Base-by-base conservation (phyloP, 2,329 filamentous ascomycete genomes). In the Zarea fungicola region DNA sequence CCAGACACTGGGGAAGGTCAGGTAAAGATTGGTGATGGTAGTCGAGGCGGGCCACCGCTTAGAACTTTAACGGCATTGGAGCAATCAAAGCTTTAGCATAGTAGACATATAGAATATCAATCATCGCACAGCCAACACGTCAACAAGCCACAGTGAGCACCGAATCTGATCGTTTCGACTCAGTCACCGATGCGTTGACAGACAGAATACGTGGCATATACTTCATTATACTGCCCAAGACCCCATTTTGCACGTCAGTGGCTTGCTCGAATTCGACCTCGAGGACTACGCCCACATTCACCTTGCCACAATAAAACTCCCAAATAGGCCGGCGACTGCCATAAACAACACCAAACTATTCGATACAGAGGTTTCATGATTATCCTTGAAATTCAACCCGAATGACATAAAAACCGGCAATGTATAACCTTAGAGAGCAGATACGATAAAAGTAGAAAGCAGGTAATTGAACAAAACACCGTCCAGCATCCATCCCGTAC, bases 21-120 rank as follows among this genome's bases (percentile, higher is more conserved):
- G 26, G 19, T 50, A 5, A 62, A 60, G 28, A 28, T 50, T 0
- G 62, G 62, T 3, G 62, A 65, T 34, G 62, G 62, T 0, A 65
- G 62, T 13, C 56, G 62, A 10, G 59, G 49, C 5, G 62, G 62
- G 1, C 62, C 62, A 5, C 55, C 57, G 7, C 50, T 64, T 8
- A 49, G 62, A 31, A 54, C 44, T 9, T 39, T 65, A 34, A 54
- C 56, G 3, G 32, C 39, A 3, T n/a, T 40, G 11, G 62, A 65
- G n/a, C 60, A 63, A 34, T 49, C 61, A 1, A 65, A 63, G 36
- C 16, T 65, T 6, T 64, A 32, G 21, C 47, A 16, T n/a, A 1
- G 14, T 6, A 3, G 3, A n/a, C 9, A 13, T 19, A 39, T 23
- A 10, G 14, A n/a, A n/a, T n/a, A n/a, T n/a, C n/a, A n/a, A n/a